Base-by-base conservation (phyloP, 2,329 filamentous ascomycete genomes). In the Pestalotiopsis sp. region DNA sequence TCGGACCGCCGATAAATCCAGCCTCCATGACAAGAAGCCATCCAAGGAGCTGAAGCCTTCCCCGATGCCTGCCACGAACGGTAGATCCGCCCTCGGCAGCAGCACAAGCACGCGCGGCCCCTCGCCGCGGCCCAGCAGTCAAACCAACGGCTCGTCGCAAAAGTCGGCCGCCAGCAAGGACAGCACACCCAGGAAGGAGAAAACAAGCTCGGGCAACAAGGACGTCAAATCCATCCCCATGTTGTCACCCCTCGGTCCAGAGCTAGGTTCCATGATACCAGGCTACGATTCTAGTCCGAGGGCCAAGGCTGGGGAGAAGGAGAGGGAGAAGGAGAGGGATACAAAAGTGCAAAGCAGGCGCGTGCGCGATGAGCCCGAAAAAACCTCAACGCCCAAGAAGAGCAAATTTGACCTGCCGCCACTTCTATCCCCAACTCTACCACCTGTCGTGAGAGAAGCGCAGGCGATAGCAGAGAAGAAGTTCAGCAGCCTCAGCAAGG, bases 391-490 rank as follows among this genome's bases (percentile, higher is more conserved):
- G 39, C 86, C 81, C 72, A 85, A 80, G 70, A 82, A 75, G 64
- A 75, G 79, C 1, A 75, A 80, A 0, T 41, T 76, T 9, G 79
- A 78, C 61, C 76, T 89, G 31, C 87, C 87, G 0, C 79, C 83
- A 0, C 78, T 89, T 6, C 79, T 90, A 12, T 90, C 87, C 0
- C 87, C 87, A 0, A 89, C 87, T 0, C 75, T 90, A 6, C 87
- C 87, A 1, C 79, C 85, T 0, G 75, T 84, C 20, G 78, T 90
- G 0, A 85, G 89, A 69, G 83, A 82, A 68, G 82, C 83, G 38
- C 52, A 77, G n/a, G 63, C 41, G 12, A 23, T 23, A 49, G 41
- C 38, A 49, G 61, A 64, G 5, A 79, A 80, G 67, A 80, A 76
- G 64, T 76, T 73, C 31, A 36, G 31, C 23, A 70, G 74, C 65